Evolutionary conservation across 352 stramenopile genomes (phyloP), one percentile per base, ranked within the genome.

Genomic region (Phytophthora melonis): DNA sequence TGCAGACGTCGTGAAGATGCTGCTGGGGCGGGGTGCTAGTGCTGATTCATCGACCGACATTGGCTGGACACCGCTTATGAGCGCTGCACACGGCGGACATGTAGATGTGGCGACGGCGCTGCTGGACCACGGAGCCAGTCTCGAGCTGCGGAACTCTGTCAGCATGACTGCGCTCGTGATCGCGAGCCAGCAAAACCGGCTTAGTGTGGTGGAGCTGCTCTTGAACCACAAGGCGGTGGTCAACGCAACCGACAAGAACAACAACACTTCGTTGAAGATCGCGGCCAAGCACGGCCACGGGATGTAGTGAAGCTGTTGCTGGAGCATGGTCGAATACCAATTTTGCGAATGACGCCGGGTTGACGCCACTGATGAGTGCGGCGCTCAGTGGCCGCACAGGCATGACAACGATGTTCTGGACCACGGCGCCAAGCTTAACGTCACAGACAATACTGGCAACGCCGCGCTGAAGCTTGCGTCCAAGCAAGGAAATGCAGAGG

Each of bases 221-320:
- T 8, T 70, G 10, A 53, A 47, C 3, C 8, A 43, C 25, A 32
- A 21, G 9, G 55, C 34, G 7, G 5, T 21, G 14, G 10, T 70
- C 36, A 45, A 70, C 18, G 4, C 43, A 16, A 21, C 16, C 8
- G 34, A 59, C 21, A 21, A 55, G 14, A 52, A 64, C 16, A 45
- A 55, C 3, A 34, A 32, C 21, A 70, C 55, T 13, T 14, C 64
- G 5, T 25, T 70, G 14, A 50, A 59, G 10, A 23, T 19, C 10
- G 66, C 66, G 36, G 41, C 41, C 43, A 18, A 10, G 9, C 41
- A 52, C 39, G 66, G 53, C 1, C 41, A 63, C 25, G 11, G 1
- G 41, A 60, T 27, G 32, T 68, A 16, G 59, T 70, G 2, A 41
- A 36, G 3, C 3, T 60, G 43, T 23, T 74, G 0, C 4, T 74